Percentiles rank a stretch among this genome's conserved stretches.
phyloP scores from a whole-genome alignment of 345 rosid genomes.

The Sisymbrium irio region DNA sequence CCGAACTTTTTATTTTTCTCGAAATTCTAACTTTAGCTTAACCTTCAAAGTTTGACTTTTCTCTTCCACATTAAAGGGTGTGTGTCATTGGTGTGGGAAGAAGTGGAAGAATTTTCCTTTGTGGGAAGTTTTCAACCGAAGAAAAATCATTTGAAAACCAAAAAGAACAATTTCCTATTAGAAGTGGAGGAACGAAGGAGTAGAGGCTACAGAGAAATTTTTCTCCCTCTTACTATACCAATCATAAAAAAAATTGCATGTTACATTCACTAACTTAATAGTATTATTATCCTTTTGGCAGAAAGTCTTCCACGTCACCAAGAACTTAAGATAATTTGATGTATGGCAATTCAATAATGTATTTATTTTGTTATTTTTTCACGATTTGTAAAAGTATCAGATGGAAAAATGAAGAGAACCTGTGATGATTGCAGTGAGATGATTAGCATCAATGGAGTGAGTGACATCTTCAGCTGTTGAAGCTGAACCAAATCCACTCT shows the following conservation, averaged over 20 bases:
- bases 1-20: not conserved
- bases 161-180: not conserved
- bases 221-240: not conserved
- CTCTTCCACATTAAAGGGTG: not conserved
- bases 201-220: too few species aligned
- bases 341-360: not conserved
- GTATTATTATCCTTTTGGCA: not conserved
- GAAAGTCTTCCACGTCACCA: not conserved
- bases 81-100: not conserved
- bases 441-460: constrained; percentile 54
- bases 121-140: not conserved
- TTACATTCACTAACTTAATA: not conserved
- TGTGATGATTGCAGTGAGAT: constrained; percentile 73
- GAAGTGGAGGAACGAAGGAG: too few species aligned
- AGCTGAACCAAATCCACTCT: constrained; percentile 88
- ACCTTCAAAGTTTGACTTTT: constrained; percentile 6
- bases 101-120: not conserved
- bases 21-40: not conserved
- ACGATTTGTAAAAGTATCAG: not conserved
- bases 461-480: constrained; percentile 86
- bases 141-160: not conserved
- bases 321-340: not conserved
- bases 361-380: not conserved
- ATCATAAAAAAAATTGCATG: not conserved
- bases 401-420: constrained; percentile 41